Evolutionary conservation across 768 basidiomycete species (phyloP), one percentile per base, ranked within the genome.

Genomic region (Psilocybe tampanensis): DNA sequence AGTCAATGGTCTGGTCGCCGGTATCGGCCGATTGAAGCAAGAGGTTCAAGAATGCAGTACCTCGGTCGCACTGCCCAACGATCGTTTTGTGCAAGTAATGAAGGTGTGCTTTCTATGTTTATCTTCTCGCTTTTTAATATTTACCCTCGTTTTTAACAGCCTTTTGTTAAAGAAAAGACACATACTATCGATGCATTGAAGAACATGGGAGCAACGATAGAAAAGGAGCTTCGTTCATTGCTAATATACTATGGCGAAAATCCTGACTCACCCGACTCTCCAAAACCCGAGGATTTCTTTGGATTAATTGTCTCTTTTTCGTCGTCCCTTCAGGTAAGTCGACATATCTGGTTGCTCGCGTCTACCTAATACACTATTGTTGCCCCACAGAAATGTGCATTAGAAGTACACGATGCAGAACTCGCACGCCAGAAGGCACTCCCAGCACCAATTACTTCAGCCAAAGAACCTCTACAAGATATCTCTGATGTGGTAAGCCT

Each of bases 211-310:
- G 58, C 56, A 1, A 70, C 80, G 2, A 70, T 96, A 18, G 82
- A 86, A 19, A 69, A 64, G 3, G 90, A 94, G 54, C 71, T 95
- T 3, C 74, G 73, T 19, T 78, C 79, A 2, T 60, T 94, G 22
- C 73, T 92, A 7, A 56, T 64, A 0, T 97, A 90, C 74, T 96
- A 88, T 66, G 94, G 94, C 5, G 93, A 96, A 68, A 78, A 79
- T 52, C 81, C 85, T 1, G 82, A 86, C 49, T 75, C 82, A 0
- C 76, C 83, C 0, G 85, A 92, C 15, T 76, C 85, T 1, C 79
- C 81, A 2, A 92, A 88, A 64, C 83, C 90, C 0, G 95, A 95
- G 68, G 89, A 91, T 59, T 86, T 97, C 66, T 95, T 97, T 64
- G 82, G 80, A 0, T 72, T 87, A 53, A 80, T 94, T 44, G 76